Evolutionary conservation across 2,329 filamentous ascomycete genomes (phyloP).

Genomic region (Dendryphion nanum): DNA sequence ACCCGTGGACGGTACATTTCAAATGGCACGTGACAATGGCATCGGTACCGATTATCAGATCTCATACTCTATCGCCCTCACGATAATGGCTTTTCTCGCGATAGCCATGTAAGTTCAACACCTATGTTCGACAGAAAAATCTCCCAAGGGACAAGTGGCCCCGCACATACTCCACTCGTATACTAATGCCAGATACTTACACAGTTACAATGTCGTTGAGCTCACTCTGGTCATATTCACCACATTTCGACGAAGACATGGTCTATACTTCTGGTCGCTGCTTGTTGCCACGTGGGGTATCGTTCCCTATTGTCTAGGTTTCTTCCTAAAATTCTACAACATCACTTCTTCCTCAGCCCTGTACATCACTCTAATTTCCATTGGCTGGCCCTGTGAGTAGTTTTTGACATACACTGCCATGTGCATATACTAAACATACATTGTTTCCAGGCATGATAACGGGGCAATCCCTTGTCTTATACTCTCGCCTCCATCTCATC

Average conservation of each 20-base stretch:
- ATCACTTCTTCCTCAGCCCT: slow-evolving; percentile 28
- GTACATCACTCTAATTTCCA: slow-evolving; percentile 45
- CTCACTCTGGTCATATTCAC: slow-evolving; percentile 30
- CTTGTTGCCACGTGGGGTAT: slow-evolving; percentile 42
- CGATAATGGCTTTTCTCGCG: slow-evolving; percentile 17
- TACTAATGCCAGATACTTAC: too few relatives aligned
- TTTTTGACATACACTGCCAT: too few relatives aligned
- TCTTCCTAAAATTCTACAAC: slow-evolving; percentile 40
- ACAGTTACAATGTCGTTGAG: slow-evolving; percentile 29
- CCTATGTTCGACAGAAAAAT: neutral
- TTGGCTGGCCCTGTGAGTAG: slow-evolving; percentile 52
- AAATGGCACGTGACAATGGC: slow-evolving; percentile 9
- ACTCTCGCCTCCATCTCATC: slow-evolving; percentile 60
- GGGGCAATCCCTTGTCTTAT: slow-evolving; percentile 59
- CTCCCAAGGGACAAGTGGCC: too few relatives aligned
- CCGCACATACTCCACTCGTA: too few relatives aligned
- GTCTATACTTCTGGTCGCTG: slow-evolving; percentile 49
- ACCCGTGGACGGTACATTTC: too few relatives aligned
- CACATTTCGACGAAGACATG: slow-evolving; percentile 45
- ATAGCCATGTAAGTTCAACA: slow-evolving; percentile 12
- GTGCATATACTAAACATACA: too few relatives aligned
- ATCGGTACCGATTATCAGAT: slow-evolving; percentile 6
- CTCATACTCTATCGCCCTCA: slow-evolving; percentile 11
- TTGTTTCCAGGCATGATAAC: too few relatives aligned
- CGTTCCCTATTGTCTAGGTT: slow-evolving; percentile 45